Evolutionary conservation across 2,329 filamentous ascomycete species (phyloP), one percentile per base, ranked within the genome.

Genomic region (Claviceps sp.): DNA sequence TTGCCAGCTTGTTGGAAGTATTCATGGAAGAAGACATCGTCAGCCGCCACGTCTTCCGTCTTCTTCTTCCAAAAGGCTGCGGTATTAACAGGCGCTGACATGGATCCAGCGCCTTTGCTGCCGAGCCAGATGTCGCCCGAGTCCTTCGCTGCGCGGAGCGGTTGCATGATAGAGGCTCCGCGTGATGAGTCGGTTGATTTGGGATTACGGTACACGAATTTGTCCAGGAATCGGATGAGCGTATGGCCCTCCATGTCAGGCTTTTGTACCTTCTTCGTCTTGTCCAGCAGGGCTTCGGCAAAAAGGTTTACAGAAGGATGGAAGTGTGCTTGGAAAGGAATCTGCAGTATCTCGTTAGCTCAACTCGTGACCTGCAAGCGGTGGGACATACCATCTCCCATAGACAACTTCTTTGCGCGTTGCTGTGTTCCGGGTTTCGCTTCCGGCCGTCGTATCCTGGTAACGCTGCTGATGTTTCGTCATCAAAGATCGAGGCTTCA

Each of bases 11-110:
- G 80, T 55, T 81, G 84, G 70, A 98, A 98, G 78, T 98, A 98
- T 58, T 89, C 84, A 68, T 98, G 93, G 80, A 98, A 98, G 80
- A 98, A 98, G 41, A 89, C 87, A 64, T 98, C 93, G 58, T 98
- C 90, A 0, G 83, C 88, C 3, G 86, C 83, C 45, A 98, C 85
- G 51, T 97, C 84, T 57, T 89, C 84, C n/a, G 79, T 76, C 71
- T 89, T 90, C 78, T 88, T 89, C 62, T 84, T 84, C 88, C 89
- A 95, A 75, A 98, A 98, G 3, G 81, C 74, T 56, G 94, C 86
- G 1, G 85, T 85, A 69, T 98, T 98, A 67, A 98, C 76, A 5
- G 70, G 65, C 8, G 65, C 59, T 50, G 65, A 59, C 52, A 65
- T 55, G 47, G 64, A 60, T 16, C 66, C 68, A 16, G 70, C 59